Percentiles rank a stretch among this genome's conserved stretches.
These are phyloP conservation scores for Colletotrichum filicis DNA, from an alignment of 2,329 filamentous ascomycete genomes.

Conservation along the genomic window DNA sequence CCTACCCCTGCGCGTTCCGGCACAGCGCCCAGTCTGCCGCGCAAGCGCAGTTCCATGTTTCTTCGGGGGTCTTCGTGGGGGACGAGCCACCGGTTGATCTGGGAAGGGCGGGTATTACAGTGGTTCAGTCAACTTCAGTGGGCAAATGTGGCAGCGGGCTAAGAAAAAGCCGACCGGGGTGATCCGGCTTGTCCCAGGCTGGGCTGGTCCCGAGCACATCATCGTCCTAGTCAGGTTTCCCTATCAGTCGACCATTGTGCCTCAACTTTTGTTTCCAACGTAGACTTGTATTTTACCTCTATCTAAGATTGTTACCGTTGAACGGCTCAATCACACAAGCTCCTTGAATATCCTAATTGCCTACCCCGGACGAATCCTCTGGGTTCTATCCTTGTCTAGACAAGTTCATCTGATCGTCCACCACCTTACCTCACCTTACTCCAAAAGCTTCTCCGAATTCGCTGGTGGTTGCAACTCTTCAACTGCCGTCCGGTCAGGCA, in stretches of 20 bases:
- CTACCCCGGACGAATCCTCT: background rate
- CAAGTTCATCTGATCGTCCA: background rate
- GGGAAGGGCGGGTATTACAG: background rate
- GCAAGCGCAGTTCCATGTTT: constrained; percentile 6
- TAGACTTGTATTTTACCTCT: background rate
- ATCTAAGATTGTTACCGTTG: background rate
- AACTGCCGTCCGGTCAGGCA: constrained; percentile 10
- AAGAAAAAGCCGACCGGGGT: constrained; percentile 14
- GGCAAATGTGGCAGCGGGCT: background rate
- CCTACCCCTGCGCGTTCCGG: constrained; percentile 17
- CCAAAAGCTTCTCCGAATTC: constrained; percentile 25
- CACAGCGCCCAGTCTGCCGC: constrained; percentile 26
- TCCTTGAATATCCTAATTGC: background rate
- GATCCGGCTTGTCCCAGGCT: constrained; percentile 31
- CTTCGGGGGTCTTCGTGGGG: background rate
- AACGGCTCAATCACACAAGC: background rate
- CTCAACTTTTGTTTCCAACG: constrained; percentile 1
- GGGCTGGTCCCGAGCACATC: constrained; percentile 31
- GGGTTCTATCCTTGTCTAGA: background rate
- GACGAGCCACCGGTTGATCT: background rate
- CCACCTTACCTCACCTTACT: background rate
- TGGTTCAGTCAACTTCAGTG: background rate
- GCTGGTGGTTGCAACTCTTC: constrained; percentile 18
- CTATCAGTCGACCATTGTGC: constrained; percentile 20
- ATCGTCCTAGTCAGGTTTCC: constrained; percentile 21